Evolutionary conservation across 495 filamentous ascomycete species (phyloP), one percentile per base, ranked within the genome.

Genomic region (Aspergillus sclerotiicarbonarius): DNA sequence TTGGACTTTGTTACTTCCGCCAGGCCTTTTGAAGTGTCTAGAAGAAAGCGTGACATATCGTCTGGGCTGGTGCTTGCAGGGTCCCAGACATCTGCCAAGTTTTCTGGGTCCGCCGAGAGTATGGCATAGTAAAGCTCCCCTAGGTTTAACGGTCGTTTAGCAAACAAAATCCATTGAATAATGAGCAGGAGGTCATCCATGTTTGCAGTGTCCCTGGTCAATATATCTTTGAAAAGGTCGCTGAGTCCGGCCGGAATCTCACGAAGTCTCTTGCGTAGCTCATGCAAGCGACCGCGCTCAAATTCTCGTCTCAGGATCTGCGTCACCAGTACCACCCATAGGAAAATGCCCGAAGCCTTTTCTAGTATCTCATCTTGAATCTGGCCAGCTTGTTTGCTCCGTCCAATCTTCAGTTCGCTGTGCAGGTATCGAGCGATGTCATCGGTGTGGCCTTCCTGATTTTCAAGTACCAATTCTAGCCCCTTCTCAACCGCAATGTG

Each of bases 241-340:
- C 60, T 59, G 25, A 79, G 51, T 12, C 65, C 62, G 31, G 32
- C 62, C 6, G 74, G 76, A 31, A 77, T 68, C 43, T 73, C 64
- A 25, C 51, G 51, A 2, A 79, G 68, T 46, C 64, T 62, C 50
- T 58, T 57, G 37, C 51, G 50, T 1, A 73, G 46, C 6, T 54
- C 54, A 18, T 49, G 39, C 9, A 68, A 33, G 2, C 55, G 60
- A 41, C 66, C 68, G 8, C 60, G 43, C 13, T 54, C 61, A 55
- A 68, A 62, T 48, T 76, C 75, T 18, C 64, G 65, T 52, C 77
- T 79, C 6, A 82, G 59, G 9, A 77, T 78, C 1, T 69, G 63
- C 4, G 76, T 71, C n/a, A 81, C 76, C 0, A 78, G 59, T 0
- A 74, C 66, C 19, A 77, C 70, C 79, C 77, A 82, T 58, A 81